Evolutionary conservation across 73 alveolate genomes (phyloP).

Genomic region (Halteria grandinella): DNA sequence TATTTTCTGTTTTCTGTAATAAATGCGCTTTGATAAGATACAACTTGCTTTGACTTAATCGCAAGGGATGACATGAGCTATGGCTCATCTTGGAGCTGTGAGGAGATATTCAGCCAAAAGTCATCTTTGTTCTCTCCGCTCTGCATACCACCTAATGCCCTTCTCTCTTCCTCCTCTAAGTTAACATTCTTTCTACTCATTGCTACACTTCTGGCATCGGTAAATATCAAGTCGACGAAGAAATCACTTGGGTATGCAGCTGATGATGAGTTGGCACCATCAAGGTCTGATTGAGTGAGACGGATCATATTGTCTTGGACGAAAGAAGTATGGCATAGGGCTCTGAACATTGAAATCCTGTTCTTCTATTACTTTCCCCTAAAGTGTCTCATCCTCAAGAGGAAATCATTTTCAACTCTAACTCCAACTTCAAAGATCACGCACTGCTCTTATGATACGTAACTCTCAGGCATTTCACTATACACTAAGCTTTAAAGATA

Average conservation of each 20-base stretch:
- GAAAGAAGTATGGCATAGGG: constrained; percentile 50
- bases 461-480: constrained; percentile 28
- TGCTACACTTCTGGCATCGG: constrained; percentile 9
- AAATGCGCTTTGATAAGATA: too few relatives aligned
- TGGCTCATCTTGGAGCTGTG: background rate
- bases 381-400: constrained; percentile 53
- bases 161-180: constrained; percentile 38
- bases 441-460: background rate
- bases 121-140: constrained; percentile 40
- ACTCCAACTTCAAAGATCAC: constrained; percentile 31
- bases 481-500: background rate
- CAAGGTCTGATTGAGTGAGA: constrained; percentile 24
- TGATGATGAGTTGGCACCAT: constrained; percentile 47
- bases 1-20: constrained; percentile 2
- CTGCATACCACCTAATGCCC: background rate
- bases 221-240: constrained; percentile 55
- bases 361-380: background rate
- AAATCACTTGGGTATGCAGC: constrained; percentile 41
- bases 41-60: too few relatives aligned
- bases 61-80: background rate
- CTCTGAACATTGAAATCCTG: constrained; percentile 50
- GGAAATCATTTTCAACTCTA: constrained; percentile 37
- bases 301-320: constrained; percentile 17
- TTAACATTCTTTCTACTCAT: background rate
- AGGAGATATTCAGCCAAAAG: constrained; percentile 16